Percentiles rank a stretch among this genome's conserved stretches.
phyloP scores from a whole-genome alignment of 176 grass and related monocot species.

The Chrysopogon serrulatus region DNA sequence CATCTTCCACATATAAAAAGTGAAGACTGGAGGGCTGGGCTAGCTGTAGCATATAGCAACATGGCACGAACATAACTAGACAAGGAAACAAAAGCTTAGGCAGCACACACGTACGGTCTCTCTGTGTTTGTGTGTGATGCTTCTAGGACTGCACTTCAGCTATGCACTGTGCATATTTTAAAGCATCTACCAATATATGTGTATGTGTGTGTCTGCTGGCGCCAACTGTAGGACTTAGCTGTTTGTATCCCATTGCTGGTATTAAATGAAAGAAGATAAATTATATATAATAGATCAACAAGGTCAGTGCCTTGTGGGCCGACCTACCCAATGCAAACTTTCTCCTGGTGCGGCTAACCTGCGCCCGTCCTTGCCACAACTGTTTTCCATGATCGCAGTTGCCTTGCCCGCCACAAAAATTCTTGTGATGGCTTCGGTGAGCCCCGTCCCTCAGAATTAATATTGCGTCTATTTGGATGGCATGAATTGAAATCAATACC shows the following conservation, averaged over 20 bases:
- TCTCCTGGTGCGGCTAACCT: slow-evolving; percentile 5
- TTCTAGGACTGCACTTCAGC: background rate
- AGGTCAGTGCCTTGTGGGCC: background rate
- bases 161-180: background rate
- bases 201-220: background rate
- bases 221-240: slow-evolving; percentile 1
- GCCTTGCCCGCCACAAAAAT: background rate
- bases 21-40: background rate
- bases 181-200: background rate
- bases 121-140: background rate
- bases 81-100: background rate
- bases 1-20: background rate
- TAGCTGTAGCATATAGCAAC: background rate
- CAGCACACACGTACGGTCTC: background rate
- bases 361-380: background rate
- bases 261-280: background rate
- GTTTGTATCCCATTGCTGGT: background rate
- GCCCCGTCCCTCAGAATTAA: background rate
- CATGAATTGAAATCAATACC: too few relatives aligned
- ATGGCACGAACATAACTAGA: background rate
- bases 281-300: background rate
- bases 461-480: too few relatives aligned
- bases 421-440: background rate
- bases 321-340: background rate
- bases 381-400: background rate